Evolutionary conservation across 257 asterid species (phyloP), one percentile per base, ranked within the genome.

Genomic region (Anisodus tanguticus): DNA sequence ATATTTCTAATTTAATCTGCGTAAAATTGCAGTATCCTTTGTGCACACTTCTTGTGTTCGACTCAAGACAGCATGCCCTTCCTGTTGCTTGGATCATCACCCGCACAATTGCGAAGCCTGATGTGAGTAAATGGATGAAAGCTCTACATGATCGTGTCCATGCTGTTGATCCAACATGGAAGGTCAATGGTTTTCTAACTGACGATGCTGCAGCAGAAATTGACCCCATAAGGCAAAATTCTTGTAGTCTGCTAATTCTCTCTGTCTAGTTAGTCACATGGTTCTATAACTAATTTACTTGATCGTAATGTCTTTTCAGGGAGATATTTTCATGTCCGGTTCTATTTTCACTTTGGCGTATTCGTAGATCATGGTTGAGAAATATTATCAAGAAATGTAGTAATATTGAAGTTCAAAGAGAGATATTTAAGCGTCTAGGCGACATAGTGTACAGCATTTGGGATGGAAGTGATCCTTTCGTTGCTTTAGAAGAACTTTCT

Each of bases 1-100:
- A 47, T n/a, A 41, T 58, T 70, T 67, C 87, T 90, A 35, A 89
- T 72, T 78, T 83, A 80, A 84, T 88, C 78, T 89, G 17, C 55
- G 76, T 83, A 84, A 57, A 19, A 74, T 87, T 88, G 87, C 97
- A 96, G 99, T 95, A 97, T 77, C 99, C 99, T 4, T 84, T 97
- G 88, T 95, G 98, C 91, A 94, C 99, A 4, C 93, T 97, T 86
- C 98, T 97, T 88, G 98, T 93, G 64, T 95, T 93, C 83, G 99
- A 97, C 88, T 97, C 99, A n/a, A 92, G 98, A 85, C 97, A 93
- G 84, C 98, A 95, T 83, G 98, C 98, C 67, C 98, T 97, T 88
- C 99, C 99, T 78, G 95, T 97, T 90, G 99, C 99, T 86, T 97
- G 99, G 99, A 86, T 95, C 71, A 87, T 97, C 86, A 92, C 98